Evolutionary conservation across 2,329 filamentous ascomycete genomes (phyloP).

Genomic region (Coniochaeta pulveracea): DNA sequence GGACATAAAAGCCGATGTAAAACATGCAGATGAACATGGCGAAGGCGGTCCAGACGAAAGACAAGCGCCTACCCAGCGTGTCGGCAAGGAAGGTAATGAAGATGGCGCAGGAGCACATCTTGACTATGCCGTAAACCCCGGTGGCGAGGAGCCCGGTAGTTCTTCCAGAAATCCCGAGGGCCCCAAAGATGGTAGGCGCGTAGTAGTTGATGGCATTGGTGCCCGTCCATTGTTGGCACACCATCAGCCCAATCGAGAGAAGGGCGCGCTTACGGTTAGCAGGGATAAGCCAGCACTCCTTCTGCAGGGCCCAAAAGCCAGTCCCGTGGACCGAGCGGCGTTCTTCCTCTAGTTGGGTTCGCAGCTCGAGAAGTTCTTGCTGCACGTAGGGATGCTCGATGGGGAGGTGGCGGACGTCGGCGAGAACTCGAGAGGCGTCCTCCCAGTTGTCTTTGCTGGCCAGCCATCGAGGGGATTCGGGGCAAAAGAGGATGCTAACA

Average conservation of each 20-base stretch:
- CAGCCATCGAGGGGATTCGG: constrained; percentile 49
- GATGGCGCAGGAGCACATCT: constrained; percentile 41
- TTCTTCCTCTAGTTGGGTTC: constrained; percentile 18
- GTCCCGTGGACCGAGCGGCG: constrained; percentile 11
- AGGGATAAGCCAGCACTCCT: constrained; percentile 17
- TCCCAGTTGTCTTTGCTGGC: constrained; percentile 45
- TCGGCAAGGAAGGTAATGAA: constrained; percentile 50
- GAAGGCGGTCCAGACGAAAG: constrained; percentile 40
- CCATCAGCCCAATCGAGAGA: constrained; percentile 2
- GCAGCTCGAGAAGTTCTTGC: constrained; percentile 20
- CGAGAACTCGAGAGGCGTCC: constrained; percentile 20
- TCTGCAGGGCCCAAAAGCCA: constrained; percentile 14
- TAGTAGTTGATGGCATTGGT: constrained; percentile 15
- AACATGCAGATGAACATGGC: constrained; percentile 32
- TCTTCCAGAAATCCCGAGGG: constrained; percentile 27
- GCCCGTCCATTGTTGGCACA: neutral
- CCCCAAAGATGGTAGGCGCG: constrained; percentile 19
- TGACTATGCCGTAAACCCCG: constrained; percentile 51
- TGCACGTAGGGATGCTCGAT: constrained; percentile 23
- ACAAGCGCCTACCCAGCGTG: constrained; percentile 42
- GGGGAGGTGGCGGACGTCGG: constrained; percentile 22
- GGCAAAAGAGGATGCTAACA: constrained; percentile 42
- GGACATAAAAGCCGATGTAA: constrained; percentile 51
- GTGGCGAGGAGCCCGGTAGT: constrained; percentile 45
- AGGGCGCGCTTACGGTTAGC: constrained; percentile 30